Evolutionary conservation across 768 basidiomycete genomes (phyloP), one percentile per base, ranked within the genome.

Genomic region (Rhodotorula sphaerocarpa): DNA sequence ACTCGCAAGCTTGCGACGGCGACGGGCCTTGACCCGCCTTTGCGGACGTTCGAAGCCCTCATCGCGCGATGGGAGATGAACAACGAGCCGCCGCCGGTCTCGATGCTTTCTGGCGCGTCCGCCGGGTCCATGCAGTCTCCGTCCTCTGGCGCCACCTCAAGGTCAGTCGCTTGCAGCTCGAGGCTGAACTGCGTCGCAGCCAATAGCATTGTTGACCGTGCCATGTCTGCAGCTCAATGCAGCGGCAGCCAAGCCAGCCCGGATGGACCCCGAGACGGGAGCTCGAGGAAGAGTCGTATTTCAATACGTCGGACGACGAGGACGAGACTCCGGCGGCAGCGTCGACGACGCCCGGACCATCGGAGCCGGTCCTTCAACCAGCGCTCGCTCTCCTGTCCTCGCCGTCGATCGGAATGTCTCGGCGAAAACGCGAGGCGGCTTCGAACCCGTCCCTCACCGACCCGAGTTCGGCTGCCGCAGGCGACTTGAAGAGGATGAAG

Each of bases 31-130:
- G 79, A 79, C 4, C 76, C 87, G 33, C 83, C 84, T 31, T 82
- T 83, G 7, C 79, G 82, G 63, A 81, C 86, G 42, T 90, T 91
- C 74, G 78, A 80, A 46, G 76, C 81, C 28, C 83, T 96, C 71
- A 82, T 88, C 61, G 79, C 83, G 46, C 82, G 86, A 52, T 91
- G 86, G 82, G 95, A 96, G 75, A 89, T 91, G 79, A 95, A 92
- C 76, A 85, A 85, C 64, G 88, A 92, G 62, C 77, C 76, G 15
- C 75, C 75, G 14, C 77, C 77, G 3, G 42, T 44, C 25, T 60
- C 39, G 9, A 27, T 34, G 21, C 34, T 54, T 1, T 30, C 52
- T 6, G 43, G 33, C 25, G 21, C 46, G 36, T 9, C n/a, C 2
- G 33, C 41, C 2, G 43, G 80, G 65, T 84, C 31, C 12, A 15